Conservation (phyloP, 805 yeast species). For the Clavispora phyllophila region DNA sequence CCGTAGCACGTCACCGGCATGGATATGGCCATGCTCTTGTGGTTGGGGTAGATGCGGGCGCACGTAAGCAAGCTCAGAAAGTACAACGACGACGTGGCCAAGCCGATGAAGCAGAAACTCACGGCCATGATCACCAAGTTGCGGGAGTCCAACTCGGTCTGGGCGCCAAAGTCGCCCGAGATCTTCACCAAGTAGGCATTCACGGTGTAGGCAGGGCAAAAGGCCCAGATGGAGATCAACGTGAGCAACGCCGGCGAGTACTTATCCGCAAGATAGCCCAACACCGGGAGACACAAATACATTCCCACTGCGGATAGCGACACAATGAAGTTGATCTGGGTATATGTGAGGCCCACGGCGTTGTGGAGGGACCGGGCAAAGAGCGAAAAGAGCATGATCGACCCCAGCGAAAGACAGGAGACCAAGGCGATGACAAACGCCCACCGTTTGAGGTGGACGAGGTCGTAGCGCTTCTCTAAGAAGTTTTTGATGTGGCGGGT, state of each 20-base stretch:
- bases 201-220: constrained; percentile 62
- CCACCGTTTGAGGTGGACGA: constrained; percentile 35
- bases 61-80: constrained; percentile 72
- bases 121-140: constrained; percentile 34
- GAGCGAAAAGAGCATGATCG: constrained; percentile 75
- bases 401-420: constrained; percentile 75
- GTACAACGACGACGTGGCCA: constrained; percentile 68
- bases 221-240: constrained; percentile 51
- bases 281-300: constrained; percentile 75
- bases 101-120: constrained; percentile 58
- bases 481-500: constrained; percentile 42
- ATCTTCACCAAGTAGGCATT: constrained; percentile 22
- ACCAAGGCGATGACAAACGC: constrained; percentile 56
- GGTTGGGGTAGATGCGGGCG: constrained; percentile 76
- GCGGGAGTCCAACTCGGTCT: constrained; percentile 26
- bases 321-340: constrained; percentile 65
- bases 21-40: constrained; percentile 77
- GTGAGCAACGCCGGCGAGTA: constrained; percentile 77
- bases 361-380: constrained; percentile 66
- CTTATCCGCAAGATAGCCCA: constrained; percentile 81
- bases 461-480: constrained; percentile 39
- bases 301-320: constrained; percentile 73
- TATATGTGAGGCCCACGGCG: constrained; percentile 56
- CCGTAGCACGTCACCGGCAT: constrained; percentile 90
- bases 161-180: background rate